A percentile compares a stretch with the other conserved stretches of the same genome.
Evolutionary conservation across 352 stramenopile species (phyloP).

Genomic region (Sclerospora graminicola): DNA sequence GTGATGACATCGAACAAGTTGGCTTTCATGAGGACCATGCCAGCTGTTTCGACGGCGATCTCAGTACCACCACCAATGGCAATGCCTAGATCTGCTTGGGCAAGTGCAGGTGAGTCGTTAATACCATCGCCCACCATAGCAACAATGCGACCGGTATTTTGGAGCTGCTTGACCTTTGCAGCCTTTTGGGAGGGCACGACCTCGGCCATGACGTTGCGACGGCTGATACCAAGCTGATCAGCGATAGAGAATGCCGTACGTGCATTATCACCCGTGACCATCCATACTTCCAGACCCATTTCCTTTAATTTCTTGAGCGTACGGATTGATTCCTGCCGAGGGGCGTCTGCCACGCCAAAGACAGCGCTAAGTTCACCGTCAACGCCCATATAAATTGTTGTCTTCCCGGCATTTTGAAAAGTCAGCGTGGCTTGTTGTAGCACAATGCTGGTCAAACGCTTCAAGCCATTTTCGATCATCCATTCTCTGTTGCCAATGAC

Average conservation of each 20-base stretch:
- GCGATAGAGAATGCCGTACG: conserved; percentile 92
- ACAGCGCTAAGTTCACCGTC: conserved; percentile 58
- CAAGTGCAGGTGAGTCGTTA: conserved; percentile 97
- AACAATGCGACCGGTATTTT: conserved; percentile 81
- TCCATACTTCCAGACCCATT: conserved; percentile 93
- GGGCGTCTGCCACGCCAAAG: conserved; percentile 78
- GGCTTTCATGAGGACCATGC: conserved; percentile 89
- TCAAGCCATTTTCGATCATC: conserved; percentile 70
- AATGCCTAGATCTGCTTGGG: conserved; percentile 95
- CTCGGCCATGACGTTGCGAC: conserved; percentile 90
- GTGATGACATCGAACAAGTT: conserved; percentile 92
- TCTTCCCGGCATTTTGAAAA: conserved; percentile 89
- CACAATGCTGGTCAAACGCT: conserved; percentile 62
- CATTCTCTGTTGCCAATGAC: conserved; percentile 90
- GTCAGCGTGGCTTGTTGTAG: conserved; percentile 62
- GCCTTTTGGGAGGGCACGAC: conserved; percentile 94
- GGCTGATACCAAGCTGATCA: conserved; percentile 87
- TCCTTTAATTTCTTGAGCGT: conserved; percentile 87
- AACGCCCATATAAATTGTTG: conserved; percentile 92
- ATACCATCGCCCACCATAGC: conserved; percentile 97
- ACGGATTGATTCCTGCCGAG: conserved; percentile 86
- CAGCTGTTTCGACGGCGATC: conserved; percentile 96
- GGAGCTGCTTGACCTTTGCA: conserved; percentile 87
- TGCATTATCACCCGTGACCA: conserved; percentile 98
- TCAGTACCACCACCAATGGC: conserved; percentile 92